Evolutionary conservation across 148 eudicot species (phyloP), one percentile per base, ranked within the genome.

Genomic region (Nepenthes gracilis): DNA sequence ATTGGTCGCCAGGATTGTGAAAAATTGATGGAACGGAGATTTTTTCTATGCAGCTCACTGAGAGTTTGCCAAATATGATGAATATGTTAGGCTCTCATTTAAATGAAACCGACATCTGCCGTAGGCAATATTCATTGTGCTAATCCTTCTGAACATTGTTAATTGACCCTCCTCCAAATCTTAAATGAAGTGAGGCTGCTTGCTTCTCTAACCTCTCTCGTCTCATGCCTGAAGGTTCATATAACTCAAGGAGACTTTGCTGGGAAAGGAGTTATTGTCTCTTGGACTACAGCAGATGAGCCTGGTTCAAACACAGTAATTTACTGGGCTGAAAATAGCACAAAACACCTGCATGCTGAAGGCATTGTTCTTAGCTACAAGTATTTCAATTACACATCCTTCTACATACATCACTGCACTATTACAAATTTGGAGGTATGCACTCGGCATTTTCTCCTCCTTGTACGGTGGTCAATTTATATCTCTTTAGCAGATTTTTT

Each of bases 181-280:
- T 23, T 23, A 23, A 0, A 23, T 23, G 23, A 23, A 23, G 23
- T 40, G 45, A 40, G 45, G 6, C 8, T 1, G 45, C 8, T 40
- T 40, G 8, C 45, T 4, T 40, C 8, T 40, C 8, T 40, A 40
- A 40, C 45, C 45, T 40, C 8, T 3, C 8, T 8, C 4, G 4
- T 40, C 6, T 40, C 45, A 40, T 40, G 45, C 45, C 65, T 64
- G 70, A 72, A 88, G 96, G 96, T 88, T 68, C 96, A 85, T 64
- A 83, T 88, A 67, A 85, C 92, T 51, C 96, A 85, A 83, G 96
- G 96, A 36, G 88, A 85, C 66, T 71, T 75, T 66, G 79, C 64
- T 65, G 96, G 92, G 47, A 81, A 68, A 59, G 88, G 73, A 34
- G 75, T 88, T 55, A 83, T 88, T 36, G 68, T 88, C 59, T 85